phyloP scores from a whole-genome alignment of 2,329 filamentous ascomycete species.

The Trichoderma guizhouense region DNA sequence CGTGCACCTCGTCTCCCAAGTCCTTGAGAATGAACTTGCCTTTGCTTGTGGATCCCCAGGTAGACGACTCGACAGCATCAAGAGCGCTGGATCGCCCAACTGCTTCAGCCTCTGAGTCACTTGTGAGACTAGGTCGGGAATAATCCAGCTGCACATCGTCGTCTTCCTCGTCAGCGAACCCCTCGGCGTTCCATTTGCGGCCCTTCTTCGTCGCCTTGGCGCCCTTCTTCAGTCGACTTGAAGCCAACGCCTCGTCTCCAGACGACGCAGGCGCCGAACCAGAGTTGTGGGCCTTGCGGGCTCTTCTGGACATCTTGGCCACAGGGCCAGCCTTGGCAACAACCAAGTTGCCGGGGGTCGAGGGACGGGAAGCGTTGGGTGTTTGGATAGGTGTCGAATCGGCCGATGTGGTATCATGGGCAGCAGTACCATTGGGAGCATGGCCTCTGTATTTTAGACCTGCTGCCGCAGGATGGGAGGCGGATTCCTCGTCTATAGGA shows the following conservation, averaged over 20 bases:
- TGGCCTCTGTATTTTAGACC: slow-evolving; percentile 41
- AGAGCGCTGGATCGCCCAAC: slow-evolving; percentile 56
- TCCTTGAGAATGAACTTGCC: slow-evolving; percentile 94
- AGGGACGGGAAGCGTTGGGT: slow-evolving; percentile 74
- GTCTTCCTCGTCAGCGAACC: slow-evolving; percentile 79
- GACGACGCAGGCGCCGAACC: slow-evolving; percentile 68
- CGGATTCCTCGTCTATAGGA: slow-evolving; percentile 29
- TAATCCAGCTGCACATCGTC: slow-evolving; percentile 76
- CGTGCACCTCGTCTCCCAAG: slow-evolving; percentile 87
- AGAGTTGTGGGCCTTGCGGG: slow-evolving; percentile 66
- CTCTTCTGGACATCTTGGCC: slow-evolving; percentile 74
- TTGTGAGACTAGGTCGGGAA: slow-evolving; percentile 60
- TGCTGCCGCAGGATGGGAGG: slow-evolving; percentile 35
- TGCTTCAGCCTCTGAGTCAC: slow-evolving; percentile 51
- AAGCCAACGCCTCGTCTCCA: slow-evolving; percentile 69
- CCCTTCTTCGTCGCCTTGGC: slow-evolving; percentile 77
- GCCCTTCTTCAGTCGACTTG: slow-evolving; percentile 51
- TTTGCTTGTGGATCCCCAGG: slow-evolving; percentile 83
- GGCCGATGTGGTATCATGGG: slow-evolving; percentile 48
- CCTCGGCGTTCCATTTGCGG: slow-evolving; percentile 89
- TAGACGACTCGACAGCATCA: slow-evolving; percentile 71
- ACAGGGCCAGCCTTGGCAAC: slow-evolving; percentile 72
- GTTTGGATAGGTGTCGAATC: slow-evolving; percentile 69
- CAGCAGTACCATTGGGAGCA: slow-evolving; percentile 29
- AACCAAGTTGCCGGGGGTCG: slow-evolving; percentile 67